Evolutionary conservation across 2,329 filamentous ascomycete species (phyloP), one percentile per base, ranked within the genome.

Genomic region (Penicillium digitatum): DNA sequence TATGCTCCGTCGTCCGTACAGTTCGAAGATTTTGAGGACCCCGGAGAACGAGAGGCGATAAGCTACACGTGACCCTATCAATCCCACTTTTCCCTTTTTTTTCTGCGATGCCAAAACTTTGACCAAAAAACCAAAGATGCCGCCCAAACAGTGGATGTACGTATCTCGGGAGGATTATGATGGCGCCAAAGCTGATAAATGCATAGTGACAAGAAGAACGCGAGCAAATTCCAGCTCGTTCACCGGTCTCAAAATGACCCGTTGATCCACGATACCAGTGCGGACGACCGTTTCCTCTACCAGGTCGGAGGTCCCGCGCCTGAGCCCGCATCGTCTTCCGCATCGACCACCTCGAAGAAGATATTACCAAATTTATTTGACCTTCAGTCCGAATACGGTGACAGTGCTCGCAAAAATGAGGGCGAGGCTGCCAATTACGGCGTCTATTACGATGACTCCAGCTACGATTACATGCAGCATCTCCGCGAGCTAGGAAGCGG

Each of bases 401-500:
- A 82, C 32, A 78, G 80, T 39, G 76, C 76, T 62, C 86, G 92
- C 64, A 82, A 84, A 54, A 97, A 99, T 72, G 94, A 99, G 75
- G 95, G 95, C 66, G 92, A 99, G 76, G 94, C 95, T 9, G 94
- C 95, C 63, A 89, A 89, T 72, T 85, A 96, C 74, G 94, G 94
- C 61, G 84, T 99, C 61, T 99, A 89, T 79, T 99, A 82, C 73
- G 95, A 99, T 74, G 94, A 99, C 75, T 88, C 89, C 61, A 84
- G 90, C 69, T 99, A 99, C 76, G 94, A 99, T 75, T 99, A 99
- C 77, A 99, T 99, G 94, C 94, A 99, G 74, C 94, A 99, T 75
- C 79, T 99, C 81, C 88, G 91, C 52, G 94, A 97, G 66, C 78
- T 99, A n/a, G 87, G 87, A 54, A 74, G 79, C 40, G 90, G 74